Evolutionary conservation across 495 filamentous ascomycete species (phyloP).

Genomic region (Penicillium ucsense): DNA sequence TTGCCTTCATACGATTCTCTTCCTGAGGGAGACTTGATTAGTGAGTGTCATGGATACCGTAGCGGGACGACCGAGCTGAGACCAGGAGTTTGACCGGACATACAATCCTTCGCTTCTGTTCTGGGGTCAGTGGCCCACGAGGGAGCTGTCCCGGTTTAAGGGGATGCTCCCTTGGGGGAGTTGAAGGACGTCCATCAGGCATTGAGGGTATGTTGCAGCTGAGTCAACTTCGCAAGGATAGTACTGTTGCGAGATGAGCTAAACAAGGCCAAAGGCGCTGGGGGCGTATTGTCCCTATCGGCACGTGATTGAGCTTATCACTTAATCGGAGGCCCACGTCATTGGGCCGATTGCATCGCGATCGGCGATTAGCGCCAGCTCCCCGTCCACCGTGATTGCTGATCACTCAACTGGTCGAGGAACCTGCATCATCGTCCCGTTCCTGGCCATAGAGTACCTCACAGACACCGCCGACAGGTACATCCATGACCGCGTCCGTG

Average conservation of each 20-base stretch:
- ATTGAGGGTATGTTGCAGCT: constrained; percentile 5
- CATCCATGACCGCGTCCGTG: constrained; percentile 96
- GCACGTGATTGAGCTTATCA: constrained; percentile 1
- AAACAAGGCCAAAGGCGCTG: neutral
- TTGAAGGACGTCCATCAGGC: constrained; percentile 42
- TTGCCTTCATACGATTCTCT: constrained; percentile 82
- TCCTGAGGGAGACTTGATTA: constrained; percentile 47
- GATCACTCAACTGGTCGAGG: too few species aligned
- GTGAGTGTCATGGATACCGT: neutral
- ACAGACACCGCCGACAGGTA: constrained; percentile 93
- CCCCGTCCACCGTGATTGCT: neutral
- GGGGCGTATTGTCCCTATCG: constrained; percentile 1
- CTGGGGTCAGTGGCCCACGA: constrained; percentile 57
- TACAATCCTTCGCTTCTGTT: constrained; percentile 63
- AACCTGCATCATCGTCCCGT: constrained; percentile 24
- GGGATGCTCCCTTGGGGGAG: constrained; percentile 44
- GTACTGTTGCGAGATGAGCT: neutral
- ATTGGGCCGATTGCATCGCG: neutral
- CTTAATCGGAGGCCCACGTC: neutral
- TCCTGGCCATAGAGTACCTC: constrained; percentile 58
- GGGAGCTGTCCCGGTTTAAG: constrained; percentile 30
- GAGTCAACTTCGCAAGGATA: neutral
- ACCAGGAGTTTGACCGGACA: neutral
- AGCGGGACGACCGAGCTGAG: too few species aligned
- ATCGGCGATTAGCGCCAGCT: neutral